These are phyloP conservation scores for Jamesozyma gamospora DNA, from an alignment of 805 yeast genomes.

Conservation along the genomic window DNA sequence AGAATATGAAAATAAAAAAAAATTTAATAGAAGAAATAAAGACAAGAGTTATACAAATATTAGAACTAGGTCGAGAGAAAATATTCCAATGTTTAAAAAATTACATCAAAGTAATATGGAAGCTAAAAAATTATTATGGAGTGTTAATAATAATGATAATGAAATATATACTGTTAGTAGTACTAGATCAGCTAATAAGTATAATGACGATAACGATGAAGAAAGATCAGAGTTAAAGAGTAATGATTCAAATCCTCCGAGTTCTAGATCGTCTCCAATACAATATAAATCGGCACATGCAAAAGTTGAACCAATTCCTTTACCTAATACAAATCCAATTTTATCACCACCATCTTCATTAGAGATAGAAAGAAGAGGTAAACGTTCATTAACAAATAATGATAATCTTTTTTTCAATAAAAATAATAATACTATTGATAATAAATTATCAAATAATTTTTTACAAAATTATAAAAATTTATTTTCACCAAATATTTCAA, in stretches of 20 bases:
- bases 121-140: slow-evolving; percentile 2
- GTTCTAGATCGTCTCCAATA: slow-evolving; percentile 13
- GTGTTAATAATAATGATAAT: slow-evolving; percentile 6
- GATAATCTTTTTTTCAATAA: background rate
- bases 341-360: slow-evolving; percentile 12
- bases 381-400: slow-evolving; percentile 5
- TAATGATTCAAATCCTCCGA: background rate
- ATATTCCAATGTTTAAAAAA: slow-evolving; percentile 1
- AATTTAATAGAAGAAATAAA: background rate
- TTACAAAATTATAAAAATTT: background rate
- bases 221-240: background rate
- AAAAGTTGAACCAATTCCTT: slow-evolving; percentile 30
- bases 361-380: slow-evolving; percentile 11
- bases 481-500: background rate
- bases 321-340: slow-evolving; percentile 21
- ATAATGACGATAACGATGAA: slow-evolving; percentile 4
- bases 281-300: slow-evolving; percentile 25
- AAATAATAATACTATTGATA: background rate
- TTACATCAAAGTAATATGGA: background rate
- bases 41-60: background rate
- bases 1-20: slow-evolving; percentile 2
- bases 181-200: background rate
- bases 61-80: background rate
- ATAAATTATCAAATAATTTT: background rate
- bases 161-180: slow-evolving; percentile 3